Evolutionary conservation across 441 rosid species (phyloP), one percentile per base, ranked within the genome.

Genomic region (Omphalea diandra): DNA sequence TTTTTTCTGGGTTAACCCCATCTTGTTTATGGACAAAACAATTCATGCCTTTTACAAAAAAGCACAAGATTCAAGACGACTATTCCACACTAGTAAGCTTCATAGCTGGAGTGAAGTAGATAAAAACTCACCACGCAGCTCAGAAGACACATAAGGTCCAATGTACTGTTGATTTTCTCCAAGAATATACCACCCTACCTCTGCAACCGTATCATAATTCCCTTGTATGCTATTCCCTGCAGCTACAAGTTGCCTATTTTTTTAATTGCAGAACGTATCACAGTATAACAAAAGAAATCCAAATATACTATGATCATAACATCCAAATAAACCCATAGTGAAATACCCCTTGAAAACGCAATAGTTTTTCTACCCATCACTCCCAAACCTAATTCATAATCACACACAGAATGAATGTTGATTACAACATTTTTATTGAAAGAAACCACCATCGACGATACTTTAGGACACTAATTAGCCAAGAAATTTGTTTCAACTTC

Each of bases 111-210:
- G n/a, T n/a, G n/a, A n/a, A n/a, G n/a, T n/a, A n/a, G n/a, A n/a
- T n/a, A n/a, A n/a, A 22, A 66, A 76, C 88, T 75, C 76, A 86
- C 94, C 88, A 6, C 74, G 79, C 70, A 86, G 69, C 78, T 88
- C 94, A 26, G 89, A 76, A 59, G 79, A 29, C 7, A 81, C 70
- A 66, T 86, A 85, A 33, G 94, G 94, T 61, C 94, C 94, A 33
- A 81, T 33, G 41, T 69, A 66, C 24, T 87, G 83, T 75, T 85
- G 86, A 68, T 88, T 77, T 60, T 73, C 83, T 24, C 77, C 86
- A 50, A 88, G 85, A 70, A 88, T 70, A 67, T 77, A 88, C 94
- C 94, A 88, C 17, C 82, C 88, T 4, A 75, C 81, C 61, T 80
- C 91, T 53, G 73, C 80, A 74, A 41, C 75, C 40, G 65, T 72